Base-by-base conservation (phyloP, 2,329 filamentous ascomycete species). In the Verticillium tricorpus region DNA sequence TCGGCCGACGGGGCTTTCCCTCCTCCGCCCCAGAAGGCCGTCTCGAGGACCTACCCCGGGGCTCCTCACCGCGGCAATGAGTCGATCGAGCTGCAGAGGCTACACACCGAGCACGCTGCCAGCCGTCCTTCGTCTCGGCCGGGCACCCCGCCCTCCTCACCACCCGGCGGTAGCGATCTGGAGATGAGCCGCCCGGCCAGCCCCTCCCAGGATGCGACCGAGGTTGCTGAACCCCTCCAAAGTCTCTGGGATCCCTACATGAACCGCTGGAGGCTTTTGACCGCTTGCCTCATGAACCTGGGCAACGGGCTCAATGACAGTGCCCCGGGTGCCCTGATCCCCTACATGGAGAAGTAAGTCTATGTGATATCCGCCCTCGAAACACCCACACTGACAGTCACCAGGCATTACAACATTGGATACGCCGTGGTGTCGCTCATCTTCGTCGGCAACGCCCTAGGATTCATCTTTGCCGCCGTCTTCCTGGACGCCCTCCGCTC, bases 371-470 rank as follows among this genome's bases (percentile, higher is more conserved):
- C 32, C 40, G 22, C 3, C 0, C 7, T 37, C 54, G 52, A 31
- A 28, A 50, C 52, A 57, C 6, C 57, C 45, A 56, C 25, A 2
- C 3, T 11, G 8, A 56, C 85, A 82, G 73, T 12, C 2, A 12
- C n/a, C 45, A 52, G 45, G 19, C 45, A 90, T 68, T 96, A 94
- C 70, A 67, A 81, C 62, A 91, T 95, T 61, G 89, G 88, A 52
- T 94, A 95, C 72, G 89, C 87, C 2, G 76, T 92, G 9, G 90
- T 95, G 2, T 94, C 92, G 2, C 78, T 94, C 40, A 91, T 96
- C 69, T 96, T 95, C 77, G 84, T 95, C 34, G 85, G 88, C 55
- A 91, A 91, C 67, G 91, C 92, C 0, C 66, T 89, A 5, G 92
- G 92, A 17, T 96, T 92, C 76, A 87, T 96, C 69, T 73, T 82